Conservation (phyloP, 148 eudicot genomes). For the Spergularia bocconei region DNA sequence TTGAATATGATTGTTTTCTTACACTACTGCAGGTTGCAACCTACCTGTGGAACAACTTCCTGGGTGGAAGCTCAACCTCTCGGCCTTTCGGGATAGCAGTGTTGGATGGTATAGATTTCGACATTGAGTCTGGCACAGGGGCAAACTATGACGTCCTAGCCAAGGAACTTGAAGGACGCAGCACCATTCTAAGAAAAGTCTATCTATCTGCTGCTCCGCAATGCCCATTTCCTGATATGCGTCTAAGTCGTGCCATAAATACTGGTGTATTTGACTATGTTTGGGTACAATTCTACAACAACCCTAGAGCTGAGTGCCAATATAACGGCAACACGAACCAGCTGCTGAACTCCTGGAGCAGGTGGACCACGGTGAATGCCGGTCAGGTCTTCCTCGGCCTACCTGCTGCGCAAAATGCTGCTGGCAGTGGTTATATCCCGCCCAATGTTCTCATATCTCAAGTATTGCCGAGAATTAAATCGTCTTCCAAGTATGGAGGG, state of each 20-base stretch:
- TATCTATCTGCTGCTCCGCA: conserved; percentile 38
- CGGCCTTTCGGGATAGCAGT: conserved; percentile 42
- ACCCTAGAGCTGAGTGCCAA: conserved; percentile 23
- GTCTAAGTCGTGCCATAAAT: conserved; percentile 18
- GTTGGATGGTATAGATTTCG: conserved; percentile 48
- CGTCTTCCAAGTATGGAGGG: conserved; percentile 32
- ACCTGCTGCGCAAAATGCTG: conserved; percentile 30
- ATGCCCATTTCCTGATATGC: conserved; percentile 35
- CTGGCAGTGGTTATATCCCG: conserved; percentile 26
- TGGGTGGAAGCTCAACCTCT: conserved; percentile 33
- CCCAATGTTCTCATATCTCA: conserved; percentile 26
- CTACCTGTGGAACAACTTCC: conserved; percentile 47
- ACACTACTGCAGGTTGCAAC: conserved; percentile 23
- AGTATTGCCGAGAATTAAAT: conserved; percentile 31
- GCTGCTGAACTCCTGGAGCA: conserved; percentile 24
- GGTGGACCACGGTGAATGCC: conserved; percentile 18
- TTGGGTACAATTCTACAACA: conserved; percentile 43
- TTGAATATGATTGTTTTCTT: background rate
- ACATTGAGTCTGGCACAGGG: conserved; percentile 35
- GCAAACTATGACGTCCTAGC: conserved; percentile 40
- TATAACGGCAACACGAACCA: conserved; percentile 20
- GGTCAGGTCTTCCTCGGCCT: conserved; percentile 27
- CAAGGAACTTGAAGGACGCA: conserved; percentile 20
- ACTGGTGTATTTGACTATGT: conserved; percentile 40
- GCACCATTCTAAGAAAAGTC: conserved; percentile 25